These are phyloP conservation scores for Ogataea polymorpha DNA, from an alignment of 805 yeast species.

Conservation along the genomic window DNA sequence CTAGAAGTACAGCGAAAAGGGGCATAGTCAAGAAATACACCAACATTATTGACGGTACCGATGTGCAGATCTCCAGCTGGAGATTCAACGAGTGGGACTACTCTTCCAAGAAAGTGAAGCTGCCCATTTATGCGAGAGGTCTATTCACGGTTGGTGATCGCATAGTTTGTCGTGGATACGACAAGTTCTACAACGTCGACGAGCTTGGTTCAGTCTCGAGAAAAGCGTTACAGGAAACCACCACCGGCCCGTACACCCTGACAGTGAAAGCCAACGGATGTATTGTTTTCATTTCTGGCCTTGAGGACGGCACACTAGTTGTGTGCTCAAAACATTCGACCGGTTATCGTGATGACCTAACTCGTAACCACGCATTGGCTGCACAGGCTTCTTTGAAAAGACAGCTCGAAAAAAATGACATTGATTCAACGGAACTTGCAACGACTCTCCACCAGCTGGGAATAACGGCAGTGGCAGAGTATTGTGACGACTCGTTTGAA, in stretches of 20 bases:
- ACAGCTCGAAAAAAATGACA: conserved; percentile 46
- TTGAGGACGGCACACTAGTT: conserved; percentile 69
- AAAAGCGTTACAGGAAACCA: conserved; percentile 40
- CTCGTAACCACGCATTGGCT: conserved; percentile 64
- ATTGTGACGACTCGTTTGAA: conserved; percentile 89
- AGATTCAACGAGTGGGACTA: conserved; percentile 91
- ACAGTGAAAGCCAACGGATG: conserved; percentile 94
- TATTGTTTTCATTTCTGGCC: conserved; percentile 76
- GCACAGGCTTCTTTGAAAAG: conserved; percentile 58
- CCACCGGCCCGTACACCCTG: conserved; percentile 75
- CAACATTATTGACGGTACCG: conserved; percentile 22
- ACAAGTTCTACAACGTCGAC: conserved; percentile 83
- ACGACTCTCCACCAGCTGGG: conserved; percentile 44
- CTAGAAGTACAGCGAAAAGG: conserved; percentile 12
- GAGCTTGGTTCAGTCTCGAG: conserved; percentile 59
- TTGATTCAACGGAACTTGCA: conserved; percentile 53
- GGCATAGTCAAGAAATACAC: conserved; percentile 28
- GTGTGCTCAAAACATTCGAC: conserved; percentile 92
- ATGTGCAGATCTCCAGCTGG: conserved; percentile 48
- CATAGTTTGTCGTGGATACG: conserved; percentile 84
- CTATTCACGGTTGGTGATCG: conserved; percentile 51
- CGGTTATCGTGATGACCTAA: conserved; percentile 49
- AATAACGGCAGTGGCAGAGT: conserved; percentile 86
- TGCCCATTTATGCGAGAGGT: conserved; percentile 84
- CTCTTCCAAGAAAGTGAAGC: conserved; percentile 44